Evolutionary conservation across 2,329 filamentous ascomycete genomes (phyloP).

Genomic region (Mariannaea sp.): DNA sequence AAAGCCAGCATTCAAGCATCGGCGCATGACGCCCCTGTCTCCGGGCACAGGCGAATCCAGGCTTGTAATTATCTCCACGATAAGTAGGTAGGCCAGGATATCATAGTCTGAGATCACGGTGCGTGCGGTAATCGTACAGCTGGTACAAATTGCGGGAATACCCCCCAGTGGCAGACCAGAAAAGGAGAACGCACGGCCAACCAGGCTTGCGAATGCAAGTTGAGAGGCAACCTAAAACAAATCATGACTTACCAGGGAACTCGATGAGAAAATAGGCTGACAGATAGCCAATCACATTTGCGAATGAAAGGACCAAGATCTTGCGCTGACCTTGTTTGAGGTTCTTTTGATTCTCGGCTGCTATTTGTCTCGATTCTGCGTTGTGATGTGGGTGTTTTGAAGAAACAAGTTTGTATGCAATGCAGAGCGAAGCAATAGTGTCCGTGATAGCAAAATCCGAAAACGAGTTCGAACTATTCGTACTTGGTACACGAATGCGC

Average conservation of each 20-base stretch:
- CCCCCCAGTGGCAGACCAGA: constrained; percentile 26
- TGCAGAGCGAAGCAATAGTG: constrained; percentile 6
- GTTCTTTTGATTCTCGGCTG: neutral
- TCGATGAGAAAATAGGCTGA: neutral
- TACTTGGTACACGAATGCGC: constrained; percentile 14
- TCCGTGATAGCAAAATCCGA: constrained; percentile 13
- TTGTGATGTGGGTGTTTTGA: neutral
- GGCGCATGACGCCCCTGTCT: no score
- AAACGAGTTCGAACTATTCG: constrained; percentile 15
- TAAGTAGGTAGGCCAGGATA: constrained; percentile 4
- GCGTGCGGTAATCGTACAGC: neutral
- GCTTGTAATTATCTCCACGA: no score
- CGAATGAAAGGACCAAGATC: neutral
- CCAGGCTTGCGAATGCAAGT: neutral
- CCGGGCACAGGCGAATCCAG: no score
- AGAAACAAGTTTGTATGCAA: constrained; percentile 1
- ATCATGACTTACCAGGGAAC: neutral
- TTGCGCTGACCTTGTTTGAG: neutral
- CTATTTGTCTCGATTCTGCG: neutral
- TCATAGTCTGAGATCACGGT: neutral
- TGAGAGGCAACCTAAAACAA: neutral
- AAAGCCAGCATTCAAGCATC: neutral
- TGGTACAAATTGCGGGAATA: neutral
- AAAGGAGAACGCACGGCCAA: constrained; percentile 10
- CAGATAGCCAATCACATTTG: constrained; percentile 1